A percentile compares a stretch with the other conserved stretches of the same genome.
phyloP scores from a whole-genome alignment of 345 rosid genomes.

The Eucalyptus sp. region DNA sequence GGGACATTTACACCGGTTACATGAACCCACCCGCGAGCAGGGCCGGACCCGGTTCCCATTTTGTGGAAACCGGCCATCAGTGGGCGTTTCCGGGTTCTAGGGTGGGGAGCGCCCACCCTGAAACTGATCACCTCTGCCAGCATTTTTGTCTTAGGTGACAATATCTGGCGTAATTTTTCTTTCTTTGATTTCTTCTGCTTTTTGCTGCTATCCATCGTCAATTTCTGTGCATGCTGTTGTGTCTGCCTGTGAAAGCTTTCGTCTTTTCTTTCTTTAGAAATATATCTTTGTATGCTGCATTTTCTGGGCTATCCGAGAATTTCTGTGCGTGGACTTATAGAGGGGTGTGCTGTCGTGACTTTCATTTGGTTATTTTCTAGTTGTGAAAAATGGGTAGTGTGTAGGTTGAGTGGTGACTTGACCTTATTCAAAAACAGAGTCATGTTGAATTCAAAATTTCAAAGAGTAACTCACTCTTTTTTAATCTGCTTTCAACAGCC shows the following conservation, averaged over 20 bases:
- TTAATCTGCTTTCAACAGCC: background rate
- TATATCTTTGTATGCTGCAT: background rate
- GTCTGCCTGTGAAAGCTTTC: background rate
- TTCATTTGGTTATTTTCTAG: background rate
- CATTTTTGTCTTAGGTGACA: background rate
- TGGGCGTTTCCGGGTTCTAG: background rate
- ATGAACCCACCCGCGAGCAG: fast-evolving
- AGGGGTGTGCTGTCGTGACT: background rate
- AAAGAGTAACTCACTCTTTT: background rate
- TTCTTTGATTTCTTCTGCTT: background rate
- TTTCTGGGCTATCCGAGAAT: background rate
- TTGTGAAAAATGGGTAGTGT: background rate
- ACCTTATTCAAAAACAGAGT: background rate
- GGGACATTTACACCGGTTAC: background rate
- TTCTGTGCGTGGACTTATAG: background rate
- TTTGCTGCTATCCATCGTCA: background rate
- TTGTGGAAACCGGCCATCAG: background rate
- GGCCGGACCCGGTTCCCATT: fast-evolving
- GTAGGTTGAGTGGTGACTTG: background rate
- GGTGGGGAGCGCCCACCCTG: too few relatives aligned
- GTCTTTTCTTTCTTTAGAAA: background rate
- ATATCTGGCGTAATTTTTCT: background rate
- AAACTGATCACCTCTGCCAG: background rate
- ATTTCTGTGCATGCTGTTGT: background rate
- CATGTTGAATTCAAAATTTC: background rate